Base-by-base conservation (phyloP, 768 basidiomycete genomes). In the Rhizopogon vulgaris region DNA sequence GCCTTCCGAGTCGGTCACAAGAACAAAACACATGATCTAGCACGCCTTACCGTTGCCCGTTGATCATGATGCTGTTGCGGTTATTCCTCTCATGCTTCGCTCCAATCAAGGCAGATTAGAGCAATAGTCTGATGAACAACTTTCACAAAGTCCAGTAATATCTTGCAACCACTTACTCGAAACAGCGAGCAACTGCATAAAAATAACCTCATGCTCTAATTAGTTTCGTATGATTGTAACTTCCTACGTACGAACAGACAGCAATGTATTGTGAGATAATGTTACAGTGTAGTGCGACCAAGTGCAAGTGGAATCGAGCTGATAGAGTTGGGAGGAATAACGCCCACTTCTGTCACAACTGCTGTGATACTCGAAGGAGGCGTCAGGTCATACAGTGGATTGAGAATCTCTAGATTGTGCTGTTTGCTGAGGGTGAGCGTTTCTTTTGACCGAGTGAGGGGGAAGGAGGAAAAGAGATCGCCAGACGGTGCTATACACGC, bases 331-430 rank as follows among this genome's bases (percentile, higher is more conserved):
- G 94, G 91, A 3, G 94, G 94, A 56, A 95, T 96, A 50, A 97
- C 75, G 2, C 95, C 95, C 40, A 94, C 94, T 71, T 99, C 96
- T 3, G 95, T 97, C 50, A 97, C 93, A 22, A 99, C 91, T 15
- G 90, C 95, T 1, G 96, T 95, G 56, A 99, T 94, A 64, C 83
- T 88, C 17, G 80, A 81, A 1, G 94, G 88, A 2, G 95, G 91
- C 2, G 96, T 96, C 40, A 98, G 74, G 67, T 99, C 96, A 63
- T 98, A 99, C 11, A 97, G 69, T 6, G 95, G 87, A 65, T 88
- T 90, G 56, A 96, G 72, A 18, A 86, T 79, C 58, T 92, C 85
- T 14, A 96, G 74, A 58, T 82, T 83, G 18, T 76, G 68, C 49
- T 69, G 63, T 34, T 77, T 68, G 36, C 64, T 59, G 52, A 63